phyloP scores from a whole-genome alignment of 768 basidiomycete species.

The Pisolithus tinctorius region DNA sequence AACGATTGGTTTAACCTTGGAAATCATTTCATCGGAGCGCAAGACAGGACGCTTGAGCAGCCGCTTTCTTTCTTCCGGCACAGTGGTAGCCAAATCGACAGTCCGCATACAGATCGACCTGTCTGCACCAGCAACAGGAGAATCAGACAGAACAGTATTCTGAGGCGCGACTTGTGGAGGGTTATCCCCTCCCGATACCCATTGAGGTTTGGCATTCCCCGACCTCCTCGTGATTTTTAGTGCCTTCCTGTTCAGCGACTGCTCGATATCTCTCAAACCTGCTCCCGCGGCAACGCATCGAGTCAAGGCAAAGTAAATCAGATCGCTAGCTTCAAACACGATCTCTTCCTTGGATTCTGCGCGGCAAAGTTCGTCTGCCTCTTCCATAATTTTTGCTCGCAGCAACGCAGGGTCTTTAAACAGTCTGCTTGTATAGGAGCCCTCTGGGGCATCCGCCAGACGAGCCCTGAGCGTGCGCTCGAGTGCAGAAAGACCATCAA shows the following conservation, averaged over 20 bases:
- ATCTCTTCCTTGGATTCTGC: slow-evolving; percentile 75
- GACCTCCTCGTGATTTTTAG: slow-evolving; percentile 79
- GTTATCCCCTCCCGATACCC: slow-evolving; percentile 28
- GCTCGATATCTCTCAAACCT: slow-evolving; percentile 74
- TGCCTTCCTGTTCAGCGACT: slow-evolving; percentile 77
- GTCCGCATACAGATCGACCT: slow-evolving; percentile 73
- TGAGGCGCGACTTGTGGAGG: slow-evolving; percentile 21
- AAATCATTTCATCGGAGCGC: slow-evolving; percentile 55
- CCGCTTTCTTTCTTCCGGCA: slow-evolving; percentile 48
- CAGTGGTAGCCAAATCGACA: slow-evolving; percentile 45
- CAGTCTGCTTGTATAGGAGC: slow-evolving; percentile 85
- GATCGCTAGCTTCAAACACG: slow-evolving; percentile 92
- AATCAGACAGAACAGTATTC: slow-evolving; percentile 17
- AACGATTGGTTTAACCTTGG: slow-evolving; percentile 91
- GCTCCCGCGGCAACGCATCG: slow-evolving; percentile 84
- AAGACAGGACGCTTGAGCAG: slow-evolving; percentile 88
- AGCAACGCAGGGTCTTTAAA: slow-evolving; percentile 81
- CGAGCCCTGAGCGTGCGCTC: slow-evolving; percentile 74
- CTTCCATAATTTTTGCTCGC: slow-evolving; percentile 93
- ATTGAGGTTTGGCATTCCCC: slow-evolving; percentile 90
- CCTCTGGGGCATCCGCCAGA: slow-evolving; percentile 70
- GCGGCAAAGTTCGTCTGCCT: slow-evolving; percentile 92
- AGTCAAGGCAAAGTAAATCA: slow-evolving; percentile 86
- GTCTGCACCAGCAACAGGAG: slow-evolving; percentile 22
- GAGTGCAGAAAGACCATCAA: slow-evolving; percentile 72